phyloP scores from a whole-genome alignment of 345 rosid genomes.

The Brassica incana region DNA sequence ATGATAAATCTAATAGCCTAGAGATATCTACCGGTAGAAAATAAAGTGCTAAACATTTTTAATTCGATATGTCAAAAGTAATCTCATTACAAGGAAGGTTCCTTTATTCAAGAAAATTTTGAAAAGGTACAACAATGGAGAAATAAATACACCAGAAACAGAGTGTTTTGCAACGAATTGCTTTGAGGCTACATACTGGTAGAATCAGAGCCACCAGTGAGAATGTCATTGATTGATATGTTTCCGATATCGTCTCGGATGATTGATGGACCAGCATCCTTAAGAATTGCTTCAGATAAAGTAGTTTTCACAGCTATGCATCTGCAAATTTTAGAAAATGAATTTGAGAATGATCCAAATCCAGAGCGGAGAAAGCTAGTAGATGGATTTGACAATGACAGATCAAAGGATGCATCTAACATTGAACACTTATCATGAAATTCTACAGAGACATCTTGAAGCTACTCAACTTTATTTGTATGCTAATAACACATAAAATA shows the following conservation, averaged over 20 bases:
- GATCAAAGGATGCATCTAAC: not conserved
- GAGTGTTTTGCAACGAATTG: conserved; percentile 34
- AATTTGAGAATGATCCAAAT: conserved; percentile 13
- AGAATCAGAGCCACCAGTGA: conserved; percentile 75
- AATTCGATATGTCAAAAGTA: not conserved
- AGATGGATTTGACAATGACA: not conserved
- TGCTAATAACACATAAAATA: conserved; percentile 15
- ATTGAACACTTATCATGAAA: not conserved
- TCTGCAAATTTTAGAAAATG: conserved; percentile 53
- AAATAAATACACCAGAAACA: conserved; percentile 45
- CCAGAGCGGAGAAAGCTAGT: conserved; percentile 8
- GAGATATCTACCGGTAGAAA: not conserved
- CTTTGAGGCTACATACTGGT: conserved; percentile 73
- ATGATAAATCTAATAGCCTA: not conserved
- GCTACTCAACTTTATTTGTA: not conserved
- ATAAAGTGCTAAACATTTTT: not conserved
- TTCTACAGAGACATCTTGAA: not conserved
- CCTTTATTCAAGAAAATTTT: not conserved
- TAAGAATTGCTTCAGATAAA: conserved; percentile 62
- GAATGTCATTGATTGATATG: conserved; percentile 78
- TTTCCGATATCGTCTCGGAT: conserved; percentile 73
- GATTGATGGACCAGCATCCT: conserved; percentile 67
- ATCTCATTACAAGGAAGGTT: conserved; percentile 28
- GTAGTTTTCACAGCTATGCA: conserved; percentile 92
- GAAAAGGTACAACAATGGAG: not conserved